Conservation (phyloP, 352 stramenopile species). For the Phytophthora quininea region DNA sequence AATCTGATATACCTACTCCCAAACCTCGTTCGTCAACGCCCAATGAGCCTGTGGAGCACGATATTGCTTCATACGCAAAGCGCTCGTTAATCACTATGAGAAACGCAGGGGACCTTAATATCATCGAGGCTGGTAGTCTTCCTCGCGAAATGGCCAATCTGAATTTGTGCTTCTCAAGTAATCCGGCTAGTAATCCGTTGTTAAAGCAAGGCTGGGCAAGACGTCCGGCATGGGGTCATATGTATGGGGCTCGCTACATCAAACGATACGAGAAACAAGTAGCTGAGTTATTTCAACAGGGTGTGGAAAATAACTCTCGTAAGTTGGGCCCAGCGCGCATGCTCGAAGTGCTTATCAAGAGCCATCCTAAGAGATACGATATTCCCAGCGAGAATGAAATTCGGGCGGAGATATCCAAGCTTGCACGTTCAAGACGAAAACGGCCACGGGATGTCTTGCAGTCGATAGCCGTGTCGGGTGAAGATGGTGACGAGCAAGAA, state of each 20-base stretch:
- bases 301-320: slow-evolving; percentile 3
- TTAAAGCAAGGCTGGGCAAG: slow-evolving; percentile 10
- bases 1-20: neutral
- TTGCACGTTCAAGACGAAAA: no score
- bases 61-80: slow-evolving; percentile 2
- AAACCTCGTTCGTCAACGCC: neutral
- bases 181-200: no score
- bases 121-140: neutral
- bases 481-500: no score
- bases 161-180: neutral
- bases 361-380: slow-evolving; percentile 10
- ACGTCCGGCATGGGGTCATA: neutral
- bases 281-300: slow-evolving; percentile 1
- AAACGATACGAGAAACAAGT: neutral
- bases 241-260: slow-evolving; percentile 8
- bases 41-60: neutral
- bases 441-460: no score
- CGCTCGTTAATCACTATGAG: neutral
- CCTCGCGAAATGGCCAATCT: neutral
- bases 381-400: slow-evolving; percentile 18
- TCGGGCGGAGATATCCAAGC: slow-evolving; percentile 7
- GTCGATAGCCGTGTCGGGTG: no score
- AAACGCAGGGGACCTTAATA: neutral
- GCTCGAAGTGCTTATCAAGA: slow-evolving; percentile 5
- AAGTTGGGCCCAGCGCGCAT: slow-evolving; percentile 17